A percentile compares a stretch with the other conserved stretches of the same genome.
Conservation (phyloP, 495 filamentous ascomycete species). For the Pyrenopolyporus hunteri region DNA sequence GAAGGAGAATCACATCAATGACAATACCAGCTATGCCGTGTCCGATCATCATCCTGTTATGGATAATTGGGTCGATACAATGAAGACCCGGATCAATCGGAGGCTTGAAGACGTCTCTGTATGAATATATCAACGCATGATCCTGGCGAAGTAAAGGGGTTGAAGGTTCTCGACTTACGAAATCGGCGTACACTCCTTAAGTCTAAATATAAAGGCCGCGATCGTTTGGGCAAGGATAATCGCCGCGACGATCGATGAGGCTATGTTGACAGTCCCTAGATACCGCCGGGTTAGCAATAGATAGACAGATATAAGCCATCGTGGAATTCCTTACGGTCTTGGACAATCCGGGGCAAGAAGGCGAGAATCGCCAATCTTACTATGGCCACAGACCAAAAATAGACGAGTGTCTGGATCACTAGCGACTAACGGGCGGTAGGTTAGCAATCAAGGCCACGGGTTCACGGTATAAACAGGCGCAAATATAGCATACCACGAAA, state of each 20-base stretch:
- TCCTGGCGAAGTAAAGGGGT: not conserved
- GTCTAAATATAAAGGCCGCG: conserved; percentile 24
- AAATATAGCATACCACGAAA: conserved; percentile 27
- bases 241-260: conserved; percentile 20
- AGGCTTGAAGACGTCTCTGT: conserved; percentile 21
- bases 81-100: conserved; percentile 5
- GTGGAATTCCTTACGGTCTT: conserved; percentile 33
- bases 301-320: not conserved
- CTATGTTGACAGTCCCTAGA: conserved; percentile 15
- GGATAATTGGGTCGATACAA: conserved; percentile 11
- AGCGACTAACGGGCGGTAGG: conserved; percentile 14
- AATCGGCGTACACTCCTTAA: conserved; percentile 35
- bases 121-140: not conserved
- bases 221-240: conserved; percentile 33
- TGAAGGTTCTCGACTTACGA: conserved; percentile 13
- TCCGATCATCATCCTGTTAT: conserved; percentile 31
- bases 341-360: conserved; percentile 40
- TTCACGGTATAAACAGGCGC: not conserved
- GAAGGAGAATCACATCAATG: conserved; percentile 38
- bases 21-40: conserved; percentile 37
- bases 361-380: conserved; percentile 41
- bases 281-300: not conserved
- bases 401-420: conserved; percentile 35
- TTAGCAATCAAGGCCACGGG: not conserved
- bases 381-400: conserved; percentile 38